Evolutionary conservation across 495 filamentous ascomycete species (phyloP), one percentile per base, ranked within the genome.

Genomic region (Bacidia gigantensis): DNA sequence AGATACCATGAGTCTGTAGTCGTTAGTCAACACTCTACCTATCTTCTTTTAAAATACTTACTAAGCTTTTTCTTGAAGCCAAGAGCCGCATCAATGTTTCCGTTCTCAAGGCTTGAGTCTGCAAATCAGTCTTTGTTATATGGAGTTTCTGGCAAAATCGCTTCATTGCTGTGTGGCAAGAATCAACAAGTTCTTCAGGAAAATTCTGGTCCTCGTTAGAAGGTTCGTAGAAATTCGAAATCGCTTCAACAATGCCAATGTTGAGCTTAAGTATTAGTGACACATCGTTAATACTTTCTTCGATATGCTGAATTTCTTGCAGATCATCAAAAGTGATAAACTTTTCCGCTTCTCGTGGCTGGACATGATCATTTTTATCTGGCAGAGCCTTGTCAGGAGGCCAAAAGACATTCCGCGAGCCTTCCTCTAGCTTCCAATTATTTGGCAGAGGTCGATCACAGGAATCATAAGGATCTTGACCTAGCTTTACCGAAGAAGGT

Each of bases 251-350:
- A 10, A 70, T 61, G 26, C 64, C 58, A 14, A 57, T 59, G 53
- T 71, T 71, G n/a, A 66, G 43, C 42, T 64, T 62, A 1, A 72
- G 46, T 3, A 68, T 60, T 5, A 69, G 39, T 2, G 64, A 43
- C 1, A 62, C 58, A 55, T 68, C 64, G 14, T 68, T 65, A 17
- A 60, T 53, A 50, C 67, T 67, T 17, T 72, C 66, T 44, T 69
- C 64, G 32, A 65, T 59, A 17, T 55, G 55, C 49, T 68, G 67
- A n/a, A 72, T 57, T 43, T 56, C 44, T 51, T 74, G 71, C 14
- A 72, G 56, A 46, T 69, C 62, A 23, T 49, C 47, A 54, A 71
- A 68, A 7, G 61, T 58, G 53, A 44, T 17, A 17, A 9, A 22
- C 41, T 44, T n/a, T n/a, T n/a, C n/a, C n/a, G 14, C 14, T 7